A percentile compares a stretch with the other conserved stretches of the same genome.
Conservation (phyloP, 2,329 filamentous ascomycete genomes). For the Elsinoe perseae region DNA sequence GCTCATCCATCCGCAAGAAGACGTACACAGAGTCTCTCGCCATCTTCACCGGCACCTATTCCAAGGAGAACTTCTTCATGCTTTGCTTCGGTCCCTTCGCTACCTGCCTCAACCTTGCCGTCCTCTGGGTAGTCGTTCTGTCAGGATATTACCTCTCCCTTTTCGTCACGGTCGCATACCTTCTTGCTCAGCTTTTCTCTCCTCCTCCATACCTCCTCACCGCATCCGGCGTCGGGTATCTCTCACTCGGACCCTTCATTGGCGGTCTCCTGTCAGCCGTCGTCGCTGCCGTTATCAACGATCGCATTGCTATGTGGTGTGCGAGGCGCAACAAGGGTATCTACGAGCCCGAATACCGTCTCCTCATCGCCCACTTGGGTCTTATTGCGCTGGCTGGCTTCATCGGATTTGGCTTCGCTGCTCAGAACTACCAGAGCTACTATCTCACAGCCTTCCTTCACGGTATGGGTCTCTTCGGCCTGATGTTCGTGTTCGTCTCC, state of each 20-base stretch:
- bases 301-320: slow-evolving; percentile 36
- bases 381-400: slow-evolving; percentile 27
- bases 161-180: slow-evolving; percentile 38
- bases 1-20: slow-evolving; percentile 25
- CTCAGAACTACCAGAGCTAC: slow-evolving; percentile 18
- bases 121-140: slow-evolving; percentile 44
- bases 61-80: slow-evolving; percentile 33
- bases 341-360: slow-evolving; percentile 49
- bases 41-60: slow-evolving; percentile 35
- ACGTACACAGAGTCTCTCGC: slow-evolving; percentile 31
- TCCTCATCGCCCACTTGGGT: slow-evolving; percentile 29
- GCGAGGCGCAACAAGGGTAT: slow-evolving; percentile 45
- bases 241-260: slow-evolving; percentile 36
- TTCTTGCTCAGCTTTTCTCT: slow-evolving; percentile 43
- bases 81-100: slow-evolving; percentile 40
- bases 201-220: slow-evolving; percentile 40
- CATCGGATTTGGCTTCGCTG: slow-evolving; percentile 28
- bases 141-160: slow-evolving; percentile 38
- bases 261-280: slow-evolving; percentile 33
- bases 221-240: slow-evolving; percentile 37
- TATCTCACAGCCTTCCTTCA: slow-evolving; percentile 22
- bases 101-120: slow-evolving; percentile 45
- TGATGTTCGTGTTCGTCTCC: slow-evolving; percentile 28
- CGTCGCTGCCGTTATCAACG: slow-evolving; percentile 29
- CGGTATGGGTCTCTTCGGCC: slow-evolving; percentile 22